Evolutionary conservation across 1,284 basidiomycete genomes (phyloP).

Genomic region (Violaceomyces palustris): DNA sequence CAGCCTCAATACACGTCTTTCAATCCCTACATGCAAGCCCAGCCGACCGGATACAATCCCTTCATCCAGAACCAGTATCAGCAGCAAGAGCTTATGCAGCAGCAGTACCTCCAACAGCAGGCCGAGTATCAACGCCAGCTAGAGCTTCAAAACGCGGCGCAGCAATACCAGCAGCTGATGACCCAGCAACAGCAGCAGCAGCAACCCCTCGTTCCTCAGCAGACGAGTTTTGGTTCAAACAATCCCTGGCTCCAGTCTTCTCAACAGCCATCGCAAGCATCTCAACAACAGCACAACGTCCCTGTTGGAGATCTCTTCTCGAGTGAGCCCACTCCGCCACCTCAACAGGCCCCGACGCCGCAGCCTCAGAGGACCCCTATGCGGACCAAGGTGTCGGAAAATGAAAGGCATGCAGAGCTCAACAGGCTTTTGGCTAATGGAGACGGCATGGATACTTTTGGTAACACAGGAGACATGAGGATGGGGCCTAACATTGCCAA

Average conservation of each 20-base stretch:
- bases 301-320: conserved; percentile 42
- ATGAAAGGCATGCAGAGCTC: conserved; percentile 40
- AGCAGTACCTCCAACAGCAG: conserved; percentile 47
- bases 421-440: conserved; percentile 47
- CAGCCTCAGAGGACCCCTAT: conserved; percentile 13
- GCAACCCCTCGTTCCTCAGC: conserved; percentile 56
- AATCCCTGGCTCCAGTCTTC: conserved; percentile 64
- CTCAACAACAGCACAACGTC: conserved; percentile 29
- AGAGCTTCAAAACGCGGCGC: conserved; percentile 52
- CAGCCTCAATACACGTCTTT: conserved; percentile 58
- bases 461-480: conserved; percentile 50
- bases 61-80: conserved; percentile 58
- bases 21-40: conserved; percentile 58
- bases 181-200: conserved; percentile 50
- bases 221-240: conserved; percentile 73
- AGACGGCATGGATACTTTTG: conserved; percentile 51
- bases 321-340: conserved; percentile 21
- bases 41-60: conserved; percentile 49
- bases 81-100: conserved; percentile 67
- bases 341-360: conserved; percentile 9
- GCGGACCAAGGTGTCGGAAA: conserved; percentile 23
- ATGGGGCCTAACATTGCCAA: conserved; percentile 35
- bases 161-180: conserved; percentile 54
- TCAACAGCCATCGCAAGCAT: conserved; percentile 28
- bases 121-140: conserved; percentile 53